A percentile compares a stretch with the other conserved stretches of the same genome.
phyloP scores from a whole-genome alignment of 1,284 basidiomycete species.

The Ganoderma leucocontextum region DNA sequence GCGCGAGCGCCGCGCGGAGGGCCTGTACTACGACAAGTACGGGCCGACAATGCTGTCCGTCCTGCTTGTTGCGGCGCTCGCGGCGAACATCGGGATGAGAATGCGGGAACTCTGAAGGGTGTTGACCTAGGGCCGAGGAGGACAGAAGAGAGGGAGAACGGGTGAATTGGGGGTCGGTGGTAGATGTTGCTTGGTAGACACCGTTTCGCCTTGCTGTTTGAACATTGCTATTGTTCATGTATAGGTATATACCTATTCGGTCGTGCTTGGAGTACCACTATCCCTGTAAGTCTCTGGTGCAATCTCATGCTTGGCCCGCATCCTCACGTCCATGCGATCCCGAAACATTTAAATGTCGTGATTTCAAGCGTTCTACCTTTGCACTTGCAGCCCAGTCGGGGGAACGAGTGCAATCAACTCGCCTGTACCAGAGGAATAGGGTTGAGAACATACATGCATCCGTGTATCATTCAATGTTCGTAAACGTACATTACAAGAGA shows the following conservation, averaged over 20 bases:
- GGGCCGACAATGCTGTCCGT: constrained; percentile 84
- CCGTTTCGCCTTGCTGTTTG: neutral
- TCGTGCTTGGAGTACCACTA: neutral
- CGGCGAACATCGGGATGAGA: constrained; percentile 79
- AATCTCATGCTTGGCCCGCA: neutral
- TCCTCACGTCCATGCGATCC: too few species aligned
- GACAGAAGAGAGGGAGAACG: neutral
- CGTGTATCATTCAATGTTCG: neutral
- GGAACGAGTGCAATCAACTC: too few species aligned
- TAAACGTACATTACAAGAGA: neutral
- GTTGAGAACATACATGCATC: too few species aligned
- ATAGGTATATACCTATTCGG: neutral
- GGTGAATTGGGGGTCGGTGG: neutral
- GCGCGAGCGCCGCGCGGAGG: constrained; percentile 77
- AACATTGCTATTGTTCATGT: neutral
- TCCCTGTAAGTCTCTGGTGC: neutral
- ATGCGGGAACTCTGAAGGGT: constrained; percentile 39
- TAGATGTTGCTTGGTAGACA: neutral
- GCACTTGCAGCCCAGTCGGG: too few species aligned
- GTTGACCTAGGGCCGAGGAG: neutral
- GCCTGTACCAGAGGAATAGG: too few species aligned
- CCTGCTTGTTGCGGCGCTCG: constrained; percentile 75
- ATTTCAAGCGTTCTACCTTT: too few species aligned
- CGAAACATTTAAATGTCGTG: too few species aligned
- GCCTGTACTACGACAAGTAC: constrained; percentile 88